Evolutionary conservation across 2,329 filamentous ascomycete genomes (phyloP), one percentile per base, ranked within the genome.

Genomic region (Coniella lustricola): DNA sequence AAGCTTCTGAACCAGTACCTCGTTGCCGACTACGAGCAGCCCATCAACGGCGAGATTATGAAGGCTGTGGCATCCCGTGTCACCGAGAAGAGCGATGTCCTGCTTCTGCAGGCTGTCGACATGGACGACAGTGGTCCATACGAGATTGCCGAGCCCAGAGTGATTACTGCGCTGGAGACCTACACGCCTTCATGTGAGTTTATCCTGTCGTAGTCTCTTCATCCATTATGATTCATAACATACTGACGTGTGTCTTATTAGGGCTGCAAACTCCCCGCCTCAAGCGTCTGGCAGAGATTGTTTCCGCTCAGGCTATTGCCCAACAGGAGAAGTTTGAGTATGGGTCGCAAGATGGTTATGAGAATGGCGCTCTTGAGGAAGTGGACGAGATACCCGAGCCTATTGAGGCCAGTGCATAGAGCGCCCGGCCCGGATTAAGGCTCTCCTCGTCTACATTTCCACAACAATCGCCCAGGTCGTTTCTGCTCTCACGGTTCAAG

Each of bases 11-110:
- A 98, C 70, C 93, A 98, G 68, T 98, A 98, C 65, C 80, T 98
- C 42, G 91, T 98, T 49, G 93, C 93, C 52, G 93, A 98, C 69
- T 98, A 98, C 67, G 93, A 98, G 70, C 93, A 97, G 70, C 93
- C 93, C 33, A 98, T 98, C 69, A 97, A 98, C 62, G 93, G 91
- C 64, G 93, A 98, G 67, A 98, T 98, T 64, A 98, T 98, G 93
- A 98, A 98, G 73, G 93, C 93, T 7, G 94, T 98, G 46, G 93
- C 94, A 7, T 95, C 90, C 34, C 81, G 90, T 46, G 93, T 98
- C 40, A 97, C 91, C 2, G 93, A 98, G 72, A 98, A 98, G 82
- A 94, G 90, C 60, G 93, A 97, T 60, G 90, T 97, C 3, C 77
- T 98, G 45, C 81, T 98, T 49, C 76, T 98, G 40, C 86, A 91